These are phyloP conservation scores for Nematocida parisii DNA, from an alignment of 371 early-diverging fungal species.

Conservation along the genomic window DNA sequence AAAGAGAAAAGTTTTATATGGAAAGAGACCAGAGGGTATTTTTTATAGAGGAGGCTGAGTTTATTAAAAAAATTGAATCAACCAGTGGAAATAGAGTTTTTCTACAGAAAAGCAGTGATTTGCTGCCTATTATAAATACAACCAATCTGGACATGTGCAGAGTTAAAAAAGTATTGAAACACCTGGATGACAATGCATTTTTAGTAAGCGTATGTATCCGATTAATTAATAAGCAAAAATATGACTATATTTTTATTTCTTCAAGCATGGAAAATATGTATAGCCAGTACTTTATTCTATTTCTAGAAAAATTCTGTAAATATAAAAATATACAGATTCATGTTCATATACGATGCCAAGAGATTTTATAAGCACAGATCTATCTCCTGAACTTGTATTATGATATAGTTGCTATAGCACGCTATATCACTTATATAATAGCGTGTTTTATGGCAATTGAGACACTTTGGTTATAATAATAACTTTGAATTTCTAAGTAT, in stretches of 20 bases:
- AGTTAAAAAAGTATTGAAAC: neutral
- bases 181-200: neutral
- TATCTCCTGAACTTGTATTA: no score
- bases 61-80: neutral
- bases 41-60: neutral
- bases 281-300: neutral
- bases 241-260: slow-evolving; percentile 14
- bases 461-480: no score
- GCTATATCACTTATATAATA: no score
- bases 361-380: neutral
- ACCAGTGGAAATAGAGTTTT: slow-evolving; percentile 14
- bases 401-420: no score
- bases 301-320: neutral
- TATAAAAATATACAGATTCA: neutral
- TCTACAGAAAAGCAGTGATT: neutral
- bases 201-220: neutral
- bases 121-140: neutral
- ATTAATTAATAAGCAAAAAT: neutral
- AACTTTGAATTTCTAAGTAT: no score
- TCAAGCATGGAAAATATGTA: neutral
- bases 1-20: slow-evolving; percentile 7
- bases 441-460: no score
- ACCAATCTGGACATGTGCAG: neutral
- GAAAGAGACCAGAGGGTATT: neutral
- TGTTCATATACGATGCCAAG: neutral